Base-by-base conservation (phyloP, 257 asterid species). In the Primulina huaijiensis region DNA sequence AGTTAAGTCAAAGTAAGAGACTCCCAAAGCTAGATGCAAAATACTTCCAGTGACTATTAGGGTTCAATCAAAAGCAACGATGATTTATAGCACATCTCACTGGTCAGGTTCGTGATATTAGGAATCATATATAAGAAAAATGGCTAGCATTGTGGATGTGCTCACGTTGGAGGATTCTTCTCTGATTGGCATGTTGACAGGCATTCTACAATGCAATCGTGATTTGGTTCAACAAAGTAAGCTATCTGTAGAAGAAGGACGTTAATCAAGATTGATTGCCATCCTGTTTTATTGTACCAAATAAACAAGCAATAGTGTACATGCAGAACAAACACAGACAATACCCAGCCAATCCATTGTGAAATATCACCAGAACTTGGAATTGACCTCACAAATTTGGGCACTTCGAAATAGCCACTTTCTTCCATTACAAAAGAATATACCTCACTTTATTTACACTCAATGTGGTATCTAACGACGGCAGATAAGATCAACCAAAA, bases 161-260 rank as follows among this genome's bases (percentile, higher is more conserved):
- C 96, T 74, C 77, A 89, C 99, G 76, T 90, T 6, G 96, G 96
- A 69, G 96, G 99, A 76, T 86, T 83, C 59, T 82, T 81, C 65
- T 79, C 81, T 6, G 97, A 89, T 64, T 86, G 96, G 76, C 96
- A 94, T 33, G 96, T 81, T 6, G 87, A 86, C 69, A 94, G 78
- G 80, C 97, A 94, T 85, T 91, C 88, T n/a, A 94, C 90, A 7
- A 86, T 23, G 74, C 94, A 94, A 9, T 94, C 95, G 52, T 86
- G 94, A 75, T 60, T 82, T 53, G 96, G 96, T 62, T 84, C 85
- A 66, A 85, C 75, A 69, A 94, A 94, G 73, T 62, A 94, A 8
- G 95, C 90, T 78, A 94, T 83, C 99, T 94, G 90, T 63, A 62
- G 57, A 65, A 76, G 67, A 50, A 35, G 33, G 71, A n/a, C n/a